Base-by-base conservation (phyloP, 768 basidiomycete species). In the Botryobasidium botryosum region DNA sequence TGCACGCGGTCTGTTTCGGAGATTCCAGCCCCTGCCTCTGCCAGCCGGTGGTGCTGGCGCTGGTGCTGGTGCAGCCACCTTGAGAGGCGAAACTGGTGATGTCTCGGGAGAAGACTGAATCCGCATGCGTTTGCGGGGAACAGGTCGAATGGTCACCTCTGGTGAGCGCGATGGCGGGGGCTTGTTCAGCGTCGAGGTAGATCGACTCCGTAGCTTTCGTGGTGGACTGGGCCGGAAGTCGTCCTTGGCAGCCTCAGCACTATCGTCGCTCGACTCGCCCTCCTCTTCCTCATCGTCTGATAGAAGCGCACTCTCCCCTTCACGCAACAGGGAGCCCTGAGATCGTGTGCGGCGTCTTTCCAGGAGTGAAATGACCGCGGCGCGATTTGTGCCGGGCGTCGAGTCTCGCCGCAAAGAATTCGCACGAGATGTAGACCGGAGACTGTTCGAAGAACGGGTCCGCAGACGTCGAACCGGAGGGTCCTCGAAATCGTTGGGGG, bases 81-180 rank as follows among this genome's bases (percentile, higher is more conserved):
- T 41, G n/a, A 15, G 26, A 20, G 36, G 25, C 6, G 47, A 27
- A 4, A 26, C 37, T 12, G 31, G 29, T 10, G 29, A 28, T 27
- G 23, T 21, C 27, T 48, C 47, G 13, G 46, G 32, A 8, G 47
- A 48, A 7, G 47, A 44, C 17, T 44, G 24, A 26, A 48, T 37
- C 13, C 47, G 42, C 3, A 27, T 31, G 13, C 47, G 47, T 23
- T 44, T 48, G 13, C 35, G 42, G 5, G 44, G 35, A 21, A 35
- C 15, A 37, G 29, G 21, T 12, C 29, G 25, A 15, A 35, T 27
- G n/a, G 42, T 43, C 20, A 21, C 26, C 21, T 27, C 29, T 6
- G 29, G 26, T n/a, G n/a, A n/a, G n/a, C n/a, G n/a, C 44, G 44
- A 6, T 23, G 29, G 7, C 42, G 42, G 21, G 24, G 42, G 17